phyloP scores from a whole-genome alignment of 768 basidiomycete genomes.

The Suillus clintonianus region DNA sequence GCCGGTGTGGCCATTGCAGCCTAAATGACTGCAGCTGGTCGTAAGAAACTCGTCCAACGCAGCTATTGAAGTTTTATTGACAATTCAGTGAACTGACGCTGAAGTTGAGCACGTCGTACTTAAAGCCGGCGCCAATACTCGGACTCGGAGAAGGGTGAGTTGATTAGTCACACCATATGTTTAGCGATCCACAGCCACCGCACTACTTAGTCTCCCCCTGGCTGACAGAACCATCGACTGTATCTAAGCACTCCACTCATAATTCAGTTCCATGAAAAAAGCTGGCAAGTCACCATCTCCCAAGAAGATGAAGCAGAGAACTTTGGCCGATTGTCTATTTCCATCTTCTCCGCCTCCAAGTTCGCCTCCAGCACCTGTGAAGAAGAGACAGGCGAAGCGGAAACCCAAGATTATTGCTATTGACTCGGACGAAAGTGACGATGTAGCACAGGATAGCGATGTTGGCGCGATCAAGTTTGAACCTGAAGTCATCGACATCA shows the following conservation, averaged over 20 bases:
- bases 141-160: too few species aligned
- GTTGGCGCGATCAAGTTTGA: conserved; percentile 56
- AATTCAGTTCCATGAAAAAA: conserved; percentile 13
- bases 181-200: not conserved
- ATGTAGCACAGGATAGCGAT: conserved; percentile 40
- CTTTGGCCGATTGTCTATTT: conserved; percentile 38
- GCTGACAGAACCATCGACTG: not conserved
- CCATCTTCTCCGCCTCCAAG: conserved; percentile 31
- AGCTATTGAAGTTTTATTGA: not conserved
- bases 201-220: not conserved
- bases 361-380: conserved; percentile 12
- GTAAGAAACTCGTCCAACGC: not conserved
- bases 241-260: not conserved
- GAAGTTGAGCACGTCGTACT: too few species aligned
- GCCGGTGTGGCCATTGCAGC: not conserved
- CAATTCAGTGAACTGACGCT: not conserved
- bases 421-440: conserved; percentile 21
- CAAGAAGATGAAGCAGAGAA: conserved; percentile 43
- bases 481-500: conserved; percentile 25
- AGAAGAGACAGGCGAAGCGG: conserved; percentile 12
- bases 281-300: conserved; percentile 14
- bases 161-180: too few species aligned
- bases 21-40: not conserved
- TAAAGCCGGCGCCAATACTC: too few species aligned
- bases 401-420: conserved; percentile 15